Conservation (phyloP, 768 basidiomycete species). For the Termitomyces sp. region DNA sequence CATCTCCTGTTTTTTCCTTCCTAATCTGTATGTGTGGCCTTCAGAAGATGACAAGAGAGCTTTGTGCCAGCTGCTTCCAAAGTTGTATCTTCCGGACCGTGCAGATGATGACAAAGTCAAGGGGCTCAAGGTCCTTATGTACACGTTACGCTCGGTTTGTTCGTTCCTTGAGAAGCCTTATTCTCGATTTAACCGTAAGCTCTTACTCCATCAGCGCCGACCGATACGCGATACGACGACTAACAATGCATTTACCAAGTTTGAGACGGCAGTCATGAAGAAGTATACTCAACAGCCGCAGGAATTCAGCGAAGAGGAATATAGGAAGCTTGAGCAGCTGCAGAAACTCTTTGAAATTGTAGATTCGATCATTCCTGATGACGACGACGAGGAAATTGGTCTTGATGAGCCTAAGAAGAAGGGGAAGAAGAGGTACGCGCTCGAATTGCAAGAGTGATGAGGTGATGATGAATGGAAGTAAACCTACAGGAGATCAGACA, state of each 20-base stretch:
- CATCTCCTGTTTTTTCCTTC: not conserved
- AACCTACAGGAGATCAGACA: conserved; percentile 48
- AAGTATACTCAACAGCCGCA: conserved; percentile 68
- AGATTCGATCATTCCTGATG: conserved; percentile 64
- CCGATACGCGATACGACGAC: conserved; percentile 48
- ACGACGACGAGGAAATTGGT: conserved; percentile 49
- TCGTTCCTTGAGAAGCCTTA: not conserved
- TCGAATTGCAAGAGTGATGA: not conserved
- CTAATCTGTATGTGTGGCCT: conserved; percentile 11
- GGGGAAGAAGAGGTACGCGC: conserved; percentile 42
- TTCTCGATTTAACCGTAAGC: not conserved
- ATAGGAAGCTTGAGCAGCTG: conserved; percentile 55
- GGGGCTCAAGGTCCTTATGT: conserved; percentile 53
- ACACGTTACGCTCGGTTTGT: conserved; percentile 51
- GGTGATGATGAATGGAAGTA: not conserved
- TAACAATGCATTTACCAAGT: conserved; percentile 67
- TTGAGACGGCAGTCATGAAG: conserved; percentile 61
- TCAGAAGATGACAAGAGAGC: conserved; percentile 65
- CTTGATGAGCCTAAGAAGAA: conserved; percentile 32
- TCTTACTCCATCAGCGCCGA: conserved; percentile 22
- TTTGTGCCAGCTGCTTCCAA: conserved; percentile 56
- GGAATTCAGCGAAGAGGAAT: conserved; percentile 68
- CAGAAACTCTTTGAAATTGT: conserved; percentile 63
- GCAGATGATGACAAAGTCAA: conserved; percentile 67
- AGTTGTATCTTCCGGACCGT: conserved; percentile 62